Percentiles rank a stretch among this genome's conserved stretches.
Conservation (phyloP, 768 basidiomycete species). For the Mycena crocata region DNA sequence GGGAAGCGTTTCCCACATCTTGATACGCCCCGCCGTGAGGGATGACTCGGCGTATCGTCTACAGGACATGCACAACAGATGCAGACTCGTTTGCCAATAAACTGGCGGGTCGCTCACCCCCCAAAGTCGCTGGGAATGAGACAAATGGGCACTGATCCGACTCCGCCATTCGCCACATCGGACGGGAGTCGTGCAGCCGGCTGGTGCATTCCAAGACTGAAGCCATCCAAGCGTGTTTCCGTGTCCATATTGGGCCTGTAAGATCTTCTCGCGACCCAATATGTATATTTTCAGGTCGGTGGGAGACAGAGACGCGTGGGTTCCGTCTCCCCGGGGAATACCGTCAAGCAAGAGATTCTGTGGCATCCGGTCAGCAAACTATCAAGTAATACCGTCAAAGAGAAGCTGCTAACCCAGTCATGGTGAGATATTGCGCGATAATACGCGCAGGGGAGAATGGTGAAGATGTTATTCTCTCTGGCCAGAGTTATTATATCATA, state of each 20-base stretch:
- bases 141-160: neutral
- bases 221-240: slow-evolving; percentile 7
- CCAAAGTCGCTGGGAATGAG: neutral
- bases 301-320: neutral
- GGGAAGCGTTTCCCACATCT: neutral
- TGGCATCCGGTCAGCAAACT: neutral
- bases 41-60: neutral
- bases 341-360: neutral
- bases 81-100: neutral
- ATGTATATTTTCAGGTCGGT: neutral
- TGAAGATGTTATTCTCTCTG: slow-evolving; percentile 11
- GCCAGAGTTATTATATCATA: slow-evolving; percentile 8
- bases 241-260: neutral
- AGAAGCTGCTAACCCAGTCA: neutral
- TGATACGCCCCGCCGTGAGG: neutral
- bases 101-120: neutral
- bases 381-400: neutral
- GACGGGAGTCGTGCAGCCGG: neutral
- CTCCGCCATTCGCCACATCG: neutral
- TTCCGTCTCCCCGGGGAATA: neutral
- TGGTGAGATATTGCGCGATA: neutral
- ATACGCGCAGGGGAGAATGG: slow-evolving; percentile 17
- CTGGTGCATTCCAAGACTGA: neutral
- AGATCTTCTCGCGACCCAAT: neutral
- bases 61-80: neutral